Conservation (phyloP, 192 early-diverging fungal species). For the Funneliformis geosporum region DNA sequence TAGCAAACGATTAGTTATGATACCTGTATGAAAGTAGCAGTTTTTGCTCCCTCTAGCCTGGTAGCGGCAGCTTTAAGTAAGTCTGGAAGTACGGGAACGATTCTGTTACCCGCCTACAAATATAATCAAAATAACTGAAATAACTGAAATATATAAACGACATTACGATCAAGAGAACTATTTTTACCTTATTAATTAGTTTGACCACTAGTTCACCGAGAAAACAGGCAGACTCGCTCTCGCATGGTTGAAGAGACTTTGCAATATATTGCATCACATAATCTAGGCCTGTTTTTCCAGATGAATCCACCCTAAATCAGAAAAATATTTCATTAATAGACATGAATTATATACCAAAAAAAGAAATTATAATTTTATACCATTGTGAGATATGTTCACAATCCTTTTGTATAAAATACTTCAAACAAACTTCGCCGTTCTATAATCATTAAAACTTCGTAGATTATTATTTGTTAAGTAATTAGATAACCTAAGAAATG, state of each 20-base stretch:
- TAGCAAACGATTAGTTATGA: too few species aligned
- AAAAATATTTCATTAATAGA: background rate
- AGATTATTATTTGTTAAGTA: background rate
- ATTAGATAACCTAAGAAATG: background rate
- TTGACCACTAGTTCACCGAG: constrained; percentile 88
- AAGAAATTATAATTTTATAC: constrained; percentile 42
- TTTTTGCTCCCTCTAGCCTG: constrained; percentile 72
- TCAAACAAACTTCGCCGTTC: constrained; percentile 85
- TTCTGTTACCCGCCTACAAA: constrained; percentile 54
- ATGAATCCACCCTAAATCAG: constrained; percentile 40
- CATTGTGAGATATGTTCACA: constrained; percentile 72
- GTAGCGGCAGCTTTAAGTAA: constrained; percentile 75
- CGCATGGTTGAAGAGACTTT: constrained; percentile 71
- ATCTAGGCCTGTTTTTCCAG: constrained; percentile 70
- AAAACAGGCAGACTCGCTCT: constrained; percentile 78
- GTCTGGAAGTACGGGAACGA: constrained; percentile 70
- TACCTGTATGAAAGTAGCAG: constrained; percentile 80
- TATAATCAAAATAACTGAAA: background rate
- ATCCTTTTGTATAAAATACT: constrained; percentile 78
- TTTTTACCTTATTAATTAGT: constrained; percentile 74
- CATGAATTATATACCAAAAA: background rate
- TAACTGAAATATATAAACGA: constrained; percentile 16
- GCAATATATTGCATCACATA: constrained; percentile 81
- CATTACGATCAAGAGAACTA: constrained; percentile 3
- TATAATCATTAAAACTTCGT: constrained; percentile 32